A percentile compares a stretch with the other conserved stretches of the same genome.
phyloP scores from a whole-genome alignment of 1,284 basidiomycete species.

The Pseudomicrostroma phylloplanum region DNA sequence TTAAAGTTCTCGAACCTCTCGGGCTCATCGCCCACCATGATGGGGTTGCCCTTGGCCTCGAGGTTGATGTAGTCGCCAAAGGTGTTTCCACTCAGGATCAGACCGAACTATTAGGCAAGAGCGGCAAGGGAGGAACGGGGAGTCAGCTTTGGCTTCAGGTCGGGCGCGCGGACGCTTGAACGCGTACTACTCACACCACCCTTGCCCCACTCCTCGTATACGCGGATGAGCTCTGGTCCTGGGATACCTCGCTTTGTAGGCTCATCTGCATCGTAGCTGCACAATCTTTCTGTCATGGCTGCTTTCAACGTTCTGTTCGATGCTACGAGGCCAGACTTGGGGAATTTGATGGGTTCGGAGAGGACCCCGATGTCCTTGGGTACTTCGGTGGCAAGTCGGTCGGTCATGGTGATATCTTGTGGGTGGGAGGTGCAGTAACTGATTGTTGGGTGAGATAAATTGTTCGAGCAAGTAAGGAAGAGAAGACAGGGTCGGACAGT shows the following conservation, averaged over 20 bases:
- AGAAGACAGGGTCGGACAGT: too few species aligned
- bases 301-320: slow-evolving; percentile 23
- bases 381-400: slow-evolving; percentile 5
- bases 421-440: too few species aligned
- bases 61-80: slow-evolving; percentile 20
- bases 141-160: slow-evolving; percentile 2
- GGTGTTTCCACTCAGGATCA: slow-evolving; percentile 39
- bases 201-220: slow-evolving; percentile 43
- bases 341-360: slow-evolving; percentile 8
- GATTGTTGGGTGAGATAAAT: too few species aligned
- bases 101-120: slow-evolving; percentile 21
- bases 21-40: slow-evolving; percentile 29
- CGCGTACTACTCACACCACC: slow-evolving; percentile 13
- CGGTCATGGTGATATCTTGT: not conserved
- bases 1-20: slow-evolving; percentile 47
- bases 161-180: not conserved
- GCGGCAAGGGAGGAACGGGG: not conserved
- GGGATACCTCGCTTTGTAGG: slow-evolving; percentile 39
- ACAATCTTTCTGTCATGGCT: slow-evolving; percentile 45
- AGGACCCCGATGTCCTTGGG: slow-evolving; percentile 7
- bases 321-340: slow-evolving; percentile 12
- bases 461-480: too few species aligned
- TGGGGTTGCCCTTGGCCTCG: slow-evolving; percentile 17
- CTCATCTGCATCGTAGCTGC: slow-evolving; percentile 35
- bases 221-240: slow-evolving; percentile 29